Evolutionary conservation across 2,329 filamentous ascomycete genomes (phyloP).

Genomic region (Pseudohalonectria lignicola): DNA sequence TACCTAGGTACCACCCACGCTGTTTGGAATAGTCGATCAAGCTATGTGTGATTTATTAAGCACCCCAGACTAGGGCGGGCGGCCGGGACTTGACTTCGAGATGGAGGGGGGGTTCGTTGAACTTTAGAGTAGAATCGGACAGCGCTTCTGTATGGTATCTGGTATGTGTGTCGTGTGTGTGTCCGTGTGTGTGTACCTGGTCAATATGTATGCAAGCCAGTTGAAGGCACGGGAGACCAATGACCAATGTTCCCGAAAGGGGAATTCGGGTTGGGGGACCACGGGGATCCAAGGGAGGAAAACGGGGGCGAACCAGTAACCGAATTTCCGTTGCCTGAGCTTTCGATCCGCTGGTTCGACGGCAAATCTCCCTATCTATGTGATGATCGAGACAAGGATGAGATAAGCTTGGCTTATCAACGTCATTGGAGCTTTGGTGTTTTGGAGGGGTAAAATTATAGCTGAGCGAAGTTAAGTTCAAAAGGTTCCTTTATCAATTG

Average conservation of each 20-base stretch:
- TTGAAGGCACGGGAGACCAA: background rate
- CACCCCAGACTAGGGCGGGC: too few species aligned
- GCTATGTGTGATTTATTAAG: too few species aligned
- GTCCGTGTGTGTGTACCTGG: background rate
- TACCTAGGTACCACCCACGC: too few species aligned
- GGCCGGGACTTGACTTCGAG: too few species aligned
- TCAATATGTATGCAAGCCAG: background rate
- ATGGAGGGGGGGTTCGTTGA: too few species aligned
- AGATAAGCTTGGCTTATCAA: conserved; percentile 49
- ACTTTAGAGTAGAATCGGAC: too few species aligned
- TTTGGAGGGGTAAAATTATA: too few species aligned
- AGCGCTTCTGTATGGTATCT: background rate
- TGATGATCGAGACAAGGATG: conserved; percentile 40
- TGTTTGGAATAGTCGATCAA: too few species aligned
- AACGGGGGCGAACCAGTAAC: background rate
- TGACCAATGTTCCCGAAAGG: background rate
- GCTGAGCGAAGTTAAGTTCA: too few species aligned
- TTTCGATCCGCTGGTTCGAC: too few species aligned
- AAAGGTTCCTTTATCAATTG: too few species aligned
- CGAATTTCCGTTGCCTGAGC: too few species aligned
- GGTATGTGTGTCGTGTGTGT: background rate
- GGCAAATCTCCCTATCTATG: conserved; percentile 20
- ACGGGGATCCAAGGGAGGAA: background rate
- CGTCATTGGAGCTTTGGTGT: conserved; percentile 46
- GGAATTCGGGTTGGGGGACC: background rate